Evolutionary conservation across 1,139 yeast genomes (phyloP).

Genomic region (Suhomyces yuchorum): DNA sequence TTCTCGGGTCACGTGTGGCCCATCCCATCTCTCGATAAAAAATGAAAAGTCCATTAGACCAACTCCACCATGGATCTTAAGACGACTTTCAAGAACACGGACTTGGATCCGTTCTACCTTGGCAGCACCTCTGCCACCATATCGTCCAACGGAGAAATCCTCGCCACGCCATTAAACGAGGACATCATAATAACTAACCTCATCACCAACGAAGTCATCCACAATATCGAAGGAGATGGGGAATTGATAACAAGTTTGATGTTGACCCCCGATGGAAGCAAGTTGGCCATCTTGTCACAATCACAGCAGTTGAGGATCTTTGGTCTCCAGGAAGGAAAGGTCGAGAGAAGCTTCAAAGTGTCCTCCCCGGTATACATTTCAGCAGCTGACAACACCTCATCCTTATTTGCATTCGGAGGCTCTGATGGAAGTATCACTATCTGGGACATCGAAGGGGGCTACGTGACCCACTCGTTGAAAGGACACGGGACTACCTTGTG

Average conservation of each 20-base stretch:
- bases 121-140: conserved; percentile 81
- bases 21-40: conserved; percentile 9
- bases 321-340: conserved; percentile 46
- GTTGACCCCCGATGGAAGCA: conserved; percentile 73
- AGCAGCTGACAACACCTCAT: conserved; percentile 75
- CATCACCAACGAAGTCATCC: conserved; percentile 56
- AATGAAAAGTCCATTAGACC: conserved; percentile 3
- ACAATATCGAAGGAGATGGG: conserved; percentile 79
- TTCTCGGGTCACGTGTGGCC: conserved; percentile 1
- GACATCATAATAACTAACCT: conserved; percentile 73
- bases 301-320: conserved; percentile 79
- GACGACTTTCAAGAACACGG: conserved; percentile 36
- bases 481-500: conserved; percentile 96
- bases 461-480: conserved; percentile 82
- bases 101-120: conserved; percentile 71
- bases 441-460: conserved; percentile 90
- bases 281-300: conserved; percentile 75
- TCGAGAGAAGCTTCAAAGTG: conserved; percentile 57
- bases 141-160: conserved; percentile 60
- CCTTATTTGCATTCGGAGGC: conserved; percentile 90
- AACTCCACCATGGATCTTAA: conserved; percentile 30
- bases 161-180: conserved; percentile 82
- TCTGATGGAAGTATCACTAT: conserved; percentile 92
- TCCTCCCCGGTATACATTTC: conserved; percentile 83
- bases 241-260: conserved; percentile 76